Conservation (phyloP, 2,329 filamentous ascomycete species). For the Lecanicillium sp. region DNA sequence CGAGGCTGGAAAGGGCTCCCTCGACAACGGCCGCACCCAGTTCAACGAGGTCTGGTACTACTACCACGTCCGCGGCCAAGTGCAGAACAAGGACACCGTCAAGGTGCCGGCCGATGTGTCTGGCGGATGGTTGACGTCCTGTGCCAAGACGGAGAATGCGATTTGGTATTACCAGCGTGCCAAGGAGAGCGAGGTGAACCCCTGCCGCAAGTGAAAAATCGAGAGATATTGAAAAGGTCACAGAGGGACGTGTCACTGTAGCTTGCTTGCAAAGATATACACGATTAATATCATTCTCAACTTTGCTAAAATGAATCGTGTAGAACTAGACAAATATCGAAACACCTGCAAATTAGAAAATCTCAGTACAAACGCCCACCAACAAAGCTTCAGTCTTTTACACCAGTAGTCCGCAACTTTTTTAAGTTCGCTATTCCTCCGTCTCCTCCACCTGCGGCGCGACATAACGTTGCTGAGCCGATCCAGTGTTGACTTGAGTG, state of each 20-base stretch:
- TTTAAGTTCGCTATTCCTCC: conserved; percentile 26
- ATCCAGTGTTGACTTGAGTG: conserved; percentile 41
- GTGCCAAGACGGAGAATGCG: conserved; percentile 44
- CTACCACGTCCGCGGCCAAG: conserved; percentile 48
- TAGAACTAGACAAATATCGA: no score
- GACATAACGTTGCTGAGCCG: conserved; percentile 36
- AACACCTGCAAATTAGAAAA: no score
- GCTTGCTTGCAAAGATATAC: no score
- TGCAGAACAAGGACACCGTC: conserved; percentile 42
- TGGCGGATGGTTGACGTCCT: conserved; percentile 43
- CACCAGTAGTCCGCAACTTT: no score
- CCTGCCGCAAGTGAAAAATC: conserved; percentile 1
- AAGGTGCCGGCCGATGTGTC: conserved; percentile 35
- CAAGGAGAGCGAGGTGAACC: conserved; percentile 17
- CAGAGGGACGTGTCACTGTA: not conserved
- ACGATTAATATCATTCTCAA: no score
- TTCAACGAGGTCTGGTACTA: conserved; percentile 62
- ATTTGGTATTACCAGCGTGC: conserved; percentile 48
- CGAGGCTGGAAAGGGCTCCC: conserved; percentile 42
- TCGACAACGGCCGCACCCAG: conserved; percentile 49
- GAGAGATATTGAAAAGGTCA: no score
- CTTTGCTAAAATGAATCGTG: no score
- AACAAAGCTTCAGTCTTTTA: no score
- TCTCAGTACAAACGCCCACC: no score
- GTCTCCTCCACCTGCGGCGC: conserved; percentile 48